Percentiles rank a stretch among this genome's conserved stretches.
Evolutionary conservation across 2,329 filamentous ascomycete genomes (phyloP).

Genomic region (Venturia pyrina): DNA sequence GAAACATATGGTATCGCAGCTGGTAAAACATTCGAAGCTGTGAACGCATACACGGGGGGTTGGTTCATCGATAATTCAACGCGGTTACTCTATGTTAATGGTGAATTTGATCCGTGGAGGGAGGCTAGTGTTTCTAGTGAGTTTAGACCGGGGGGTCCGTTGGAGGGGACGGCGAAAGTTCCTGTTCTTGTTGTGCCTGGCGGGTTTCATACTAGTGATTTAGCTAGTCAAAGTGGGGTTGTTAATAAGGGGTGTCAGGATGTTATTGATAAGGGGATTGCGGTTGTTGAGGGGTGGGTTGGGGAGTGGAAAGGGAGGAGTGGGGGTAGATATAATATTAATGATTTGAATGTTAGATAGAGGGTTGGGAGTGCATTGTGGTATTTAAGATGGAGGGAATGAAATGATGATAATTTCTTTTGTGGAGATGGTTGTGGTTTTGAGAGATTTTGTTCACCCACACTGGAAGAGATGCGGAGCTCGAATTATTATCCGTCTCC

Average conservation of each 20-base stretch:
- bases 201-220: neutral
- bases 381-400: neutral
- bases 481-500: too few species aligned
- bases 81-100: slow-evolving; percentile 49
- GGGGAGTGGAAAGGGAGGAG: neutral
- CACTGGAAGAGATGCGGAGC: too few species aligned
- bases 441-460: too few species aligned
- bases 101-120: slow-evolving; percentile 51
- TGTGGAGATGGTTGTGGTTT: too few species aligned
- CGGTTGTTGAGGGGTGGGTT: neutral
- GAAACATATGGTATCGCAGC: slow-evolving; percentile 39
- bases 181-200: neutral
- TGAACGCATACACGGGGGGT: slow-evolving; percentile 47
- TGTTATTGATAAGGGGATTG: neutral
- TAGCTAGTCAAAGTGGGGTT: neutral
- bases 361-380: neutral
- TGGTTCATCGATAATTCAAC: slow-evolving; percentile 44
- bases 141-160: slow-evolving; percentile 45
- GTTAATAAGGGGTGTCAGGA: neutral
- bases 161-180: slow-evolving; percentile 32
- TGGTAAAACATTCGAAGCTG: slow-evolving; percentile 36
- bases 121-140: slow-evolving; percentile 43
- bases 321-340: neutral
- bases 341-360: neutral
- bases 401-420: neutral